A percentile compares a stretch with the other conserved stretches of the same genome.
Evolutionary conservation across 345 rosid genomes (phyloP).

Genomic region (Linum lewisii): DNA sequence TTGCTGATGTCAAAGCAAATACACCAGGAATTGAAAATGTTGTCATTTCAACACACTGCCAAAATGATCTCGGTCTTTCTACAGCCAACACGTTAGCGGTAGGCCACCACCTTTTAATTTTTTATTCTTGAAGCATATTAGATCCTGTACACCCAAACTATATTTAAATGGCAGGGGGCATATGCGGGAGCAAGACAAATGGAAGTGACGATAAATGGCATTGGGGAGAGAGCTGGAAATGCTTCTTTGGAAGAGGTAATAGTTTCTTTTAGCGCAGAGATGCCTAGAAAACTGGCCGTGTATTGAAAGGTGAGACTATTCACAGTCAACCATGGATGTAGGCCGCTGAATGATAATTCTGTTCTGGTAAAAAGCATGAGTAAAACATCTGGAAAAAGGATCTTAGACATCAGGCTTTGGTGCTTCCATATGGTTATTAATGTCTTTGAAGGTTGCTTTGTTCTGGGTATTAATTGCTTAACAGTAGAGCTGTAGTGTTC

Average conservation of each 20-base stretch:
- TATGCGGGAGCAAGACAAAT: slow-evolving; percentile 86
- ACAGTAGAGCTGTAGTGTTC: no score
- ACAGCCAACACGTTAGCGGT: slow-evolving; percentile 93
- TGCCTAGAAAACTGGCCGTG: no score
- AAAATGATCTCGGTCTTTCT: slow-evolving; percentile 99
- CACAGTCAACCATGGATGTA: no score
- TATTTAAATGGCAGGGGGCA: slow-evolving; percentile 54
- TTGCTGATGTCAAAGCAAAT: slow-evolving; percentile 80
- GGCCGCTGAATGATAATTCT: no score
- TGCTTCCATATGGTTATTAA: no score
- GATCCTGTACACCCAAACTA: slow-evolving; percentile 6
- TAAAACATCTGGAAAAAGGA: no score
- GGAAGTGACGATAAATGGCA: slow-evolving; percentile 93
- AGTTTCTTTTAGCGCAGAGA: no score
- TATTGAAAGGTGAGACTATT: no score
- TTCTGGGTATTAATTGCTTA: no score
- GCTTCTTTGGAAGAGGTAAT: slow-evolving; percentile 96
- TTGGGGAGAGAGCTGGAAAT: slow-evolving; percentile 98
- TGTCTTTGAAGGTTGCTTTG: no score
- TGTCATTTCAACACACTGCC: slow-evolving; percentile 89
- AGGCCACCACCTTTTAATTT: slow-evolving; percentile 19
- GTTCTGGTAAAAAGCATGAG: no score
- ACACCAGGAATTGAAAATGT: slow-evolving; percentile 85
- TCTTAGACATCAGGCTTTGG: no score
- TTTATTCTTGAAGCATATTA: background rate